Evolutionary conservation across 78 protist species (phyloP).

Genomic region (Anaeramoeba flamelloides): DNA sequence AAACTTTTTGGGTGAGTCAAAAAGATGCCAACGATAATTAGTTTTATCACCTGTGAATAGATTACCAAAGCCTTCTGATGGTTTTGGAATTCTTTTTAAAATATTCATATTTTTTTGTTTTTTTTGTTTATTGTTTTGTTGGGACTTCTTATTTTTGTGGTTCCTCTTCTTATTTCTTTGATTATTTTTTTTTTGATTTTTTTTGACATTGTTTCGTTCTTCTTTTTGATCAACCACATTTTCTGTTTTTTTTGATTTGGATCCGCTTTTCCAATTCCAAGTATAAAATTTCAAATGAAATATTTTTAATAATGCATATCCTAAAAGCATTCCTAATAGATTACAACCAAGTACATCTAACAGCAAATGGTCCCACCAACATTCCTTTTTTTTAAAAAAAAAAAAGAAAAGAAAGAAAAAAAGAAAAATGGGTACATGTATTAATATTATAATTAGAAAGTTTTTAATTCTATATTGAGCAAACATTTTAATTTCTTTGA

Average conservation of each 20-base stretch:
- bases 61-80: no score
- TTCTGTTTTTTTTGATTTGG: background rate
- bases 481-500: no score
- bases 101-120: background rate
- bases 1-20: background rate
- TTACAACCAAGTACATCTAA: slow-evolving; percentile 7
- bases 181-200: background rate
- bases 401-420: no score
- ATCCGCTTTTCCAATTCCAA: background rate
- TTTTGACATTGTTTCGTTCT: background rate
- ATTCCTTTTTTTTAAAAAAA: no score
- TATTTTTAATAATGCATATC: background rate
- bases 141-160: background rate
- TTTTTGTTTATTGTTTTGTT: background rate
- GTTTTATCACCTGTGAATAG: background rate
- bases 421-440: no score
- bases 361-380: background rate
- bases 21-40: background rate
- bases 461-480: no score
- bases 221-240: background rate
- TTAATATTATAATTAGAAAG: no score
- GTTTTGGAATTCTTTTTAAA: background rate
- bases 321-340: background rate
- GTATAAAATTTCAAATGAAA: background rate
- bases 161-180: background rate